Conservation (phyloP, 148 eudicot species). For the Chenopodium berlandieri region DNA sequence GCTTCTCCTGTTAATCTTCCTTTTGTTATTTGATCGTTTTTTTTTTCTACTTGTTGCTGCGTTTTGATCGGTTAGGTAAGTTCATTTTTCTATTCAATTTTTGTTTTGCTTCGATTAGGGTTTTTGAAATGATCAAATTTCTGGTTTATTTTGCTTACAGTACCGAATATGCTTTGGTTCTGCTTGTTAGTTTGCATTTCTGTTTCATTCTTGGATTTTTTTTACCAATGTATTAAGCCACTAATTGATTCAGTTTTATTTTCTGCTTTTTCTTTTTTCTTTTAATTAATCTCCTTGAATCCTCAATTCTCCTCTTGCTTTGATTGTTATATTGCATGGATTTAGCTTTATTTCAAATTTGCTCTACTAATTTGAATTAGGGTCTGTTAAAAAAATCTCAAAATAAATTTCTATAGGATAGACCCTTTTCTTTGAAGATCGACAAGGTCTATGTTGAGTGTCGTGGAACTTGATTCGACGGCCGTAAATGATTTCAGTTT, state of each 20-base stretch:
- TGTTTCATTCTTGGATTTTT: not conserved
- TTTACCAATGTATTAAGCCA: constrained; percentile 10
- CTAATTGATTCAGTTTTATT: not conserved
- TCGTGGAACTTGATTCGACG: constrained; percentile 2
- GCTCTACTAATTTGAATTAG: constrained; percentile 7
- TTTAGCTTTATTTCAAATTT: not conserved
- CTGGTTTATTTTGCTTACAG: not conserved
- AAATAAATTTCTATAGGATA: not conserved
- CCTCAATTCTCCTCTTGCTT: not conserved
- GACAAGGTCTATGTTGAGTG: not conserved
- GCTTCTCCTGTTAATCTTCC: not conserved
- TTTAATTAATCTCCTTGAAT: not conserved
- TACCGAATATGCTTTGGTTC: constrained; percentile 3
- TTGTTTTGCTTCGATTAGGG: not conserved
- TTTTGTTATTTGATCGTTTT: not conserved
- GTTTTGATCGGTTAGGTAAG: constrained; percentile 16
- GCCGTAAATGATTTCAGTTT: not conserved
- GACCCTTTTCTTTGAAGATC: not conserved
- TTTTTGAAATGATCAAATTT: not conserved
- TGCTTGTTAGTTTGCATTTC: not conserved
- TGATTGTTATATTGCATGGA: constrained; percentile 4
- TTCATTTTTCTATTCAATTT: not conserved
- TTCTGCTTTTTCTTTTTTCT: not conserved
- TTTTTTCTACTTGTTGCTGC: constrained; percentile 6
- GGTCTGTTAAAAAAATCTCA: not conserved